Percentiles rank a stretch among this genome's conserved stretches.
Conservation (phyloP, 768 basidiomycete genomes). For the Trametes elegans region DNA sequence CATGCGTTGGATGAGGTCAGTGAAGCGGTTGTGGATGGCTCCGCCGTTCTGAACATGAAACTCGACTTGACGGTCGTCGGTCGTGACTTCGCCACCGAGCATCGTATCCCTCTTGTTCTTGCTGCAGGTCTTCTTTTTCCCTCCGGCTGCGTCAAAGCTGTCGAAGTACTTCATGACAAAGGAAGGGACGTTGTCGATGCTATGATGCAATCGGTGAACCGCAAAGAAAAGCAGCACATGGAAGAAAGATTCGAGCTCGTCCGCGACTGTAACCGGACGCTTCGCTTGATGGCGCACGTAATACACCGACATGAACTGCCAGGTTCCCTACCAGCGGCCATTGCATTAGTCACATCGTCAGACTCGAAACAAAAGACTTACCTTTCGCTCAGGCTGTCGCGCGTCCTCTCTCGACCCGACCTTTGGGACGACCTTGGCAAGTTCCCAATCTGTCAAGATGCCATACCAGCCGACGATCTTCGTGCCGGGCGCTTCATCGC, state of each 20-base stretch:
- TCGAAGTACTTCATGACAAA: neutral
- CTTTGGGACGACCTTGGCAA: neutral
- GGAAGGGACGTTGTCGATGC: neutral
- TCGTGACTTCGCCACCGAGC: too few relatives aligned
- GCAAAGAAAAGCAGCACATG: slow-evolving; percentile 8
- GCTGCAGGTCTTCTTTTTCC: too few relatives aligned
- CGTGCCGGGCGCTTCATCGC: too few relatives aligned
- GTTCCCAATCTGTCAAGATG: slow-evolving; percentile 5
- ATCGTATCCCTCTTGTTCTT: too few relatives aligned
- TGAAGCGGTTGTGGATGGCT: too few relatives aligned
- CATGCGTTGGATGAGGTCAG: too few relatives aligned
- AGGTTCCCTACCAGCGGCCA: slow-evolving; percentile 5
- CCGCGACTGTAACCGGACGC: slow-evolving; percentile 1
- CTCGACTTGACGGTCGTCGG: too few relatives aligned
- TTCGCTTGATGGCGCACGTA: neutral
- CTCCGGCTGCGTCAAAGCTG: too few relatives aligned
- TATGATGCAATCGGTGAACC: neutral
- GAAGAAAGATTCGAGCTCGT: slow-evolving; percentile 17
- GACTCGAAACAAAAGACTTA: too few relatives aligned
- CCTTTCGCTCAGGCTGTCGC: neutral
- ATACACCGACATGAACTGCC: slow-evolving; percentile 15
- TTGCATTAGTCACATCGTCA: too few relatives aligned
- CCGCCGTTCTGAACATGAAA: too few relatives aligned
- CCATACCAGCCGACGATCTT: neutral
- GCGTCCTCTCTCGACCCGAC: neutral